phyloP scores from a whole-genome alignment of 352 stramenopile genomes.

The Globisporangium camurandrum region DNA sequence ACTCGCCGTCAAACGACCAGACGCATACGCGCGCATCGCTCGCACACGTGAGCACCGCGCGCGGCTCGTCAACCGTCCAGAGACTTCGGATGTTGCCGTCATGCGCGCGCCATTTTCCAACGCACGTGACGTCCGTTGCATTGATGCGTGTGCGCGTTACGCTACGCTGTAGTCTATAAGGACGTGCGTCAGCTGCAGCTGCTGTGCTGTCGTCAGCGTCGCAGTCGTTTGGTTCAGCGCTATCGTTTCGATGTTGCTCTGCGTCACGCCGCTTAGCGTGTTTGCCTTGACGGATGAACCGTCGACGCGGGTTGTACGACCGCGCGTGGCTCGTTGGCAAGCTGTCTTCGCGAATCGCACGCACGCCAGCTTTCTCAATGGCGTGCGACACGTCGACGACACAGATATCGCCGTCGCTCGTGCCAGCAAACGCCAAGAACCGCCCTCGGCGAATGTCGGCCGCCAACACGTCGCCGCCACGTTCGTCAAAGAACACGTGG shows the following conservation, averaged over 20 bases:
- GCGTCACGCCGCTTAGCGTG: constrained; percentile 40
- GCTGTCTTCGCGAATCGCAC: constrained; percentile 47
- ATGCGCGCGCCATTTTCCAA: constrained; percentile 51
- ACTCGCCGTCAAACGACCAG: constrained; percentile 44
- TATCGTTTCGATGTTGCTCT: constrained; percentile 20
- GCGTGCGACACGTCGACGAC: constrained; percentile 48
- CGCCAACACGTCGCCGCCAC: constrained; percentile 39
- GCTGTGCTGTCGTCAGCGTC: too few relatives aligned
- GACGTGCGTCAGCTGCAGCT: background rate
- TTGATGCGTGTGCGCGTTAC: constrained; percentile 6
- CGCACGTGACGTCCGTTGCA: constrained; percentile 26
- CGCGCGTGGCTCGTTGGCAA: constrained; percentile 43
- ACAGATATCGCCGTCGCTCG: constrained; percentile 35
- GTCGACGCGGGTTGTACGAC: constrained; percentile 63
- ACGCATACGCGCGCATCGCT: constrained; percentile 53
- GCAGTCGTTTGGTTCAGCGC: too few relatives aligned
- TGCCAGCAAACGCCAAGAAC: constrained; percentile 35
- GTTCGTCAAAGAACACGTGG: constrained; percentile 56
- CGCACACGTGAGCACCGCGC: constrained; percentile 50
- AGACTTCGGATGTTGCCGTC: constrained; percentile 37
- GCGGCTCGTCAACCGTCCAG: constrained; percentile 50
- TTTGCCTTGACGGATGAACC: constrained; percentile 63
- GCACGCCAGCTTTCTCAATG: constrained; percentile 28
- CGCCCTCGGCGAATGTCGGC: constrained; percentile 34
- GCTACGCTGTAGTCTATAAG: background rate